A percentile compares a stretch with the other conserved stretches of the same genome.
Evolutionary conservation across 441 rosid species (phyloP).

Genomic region (Gossypium lobatum): DNA sequence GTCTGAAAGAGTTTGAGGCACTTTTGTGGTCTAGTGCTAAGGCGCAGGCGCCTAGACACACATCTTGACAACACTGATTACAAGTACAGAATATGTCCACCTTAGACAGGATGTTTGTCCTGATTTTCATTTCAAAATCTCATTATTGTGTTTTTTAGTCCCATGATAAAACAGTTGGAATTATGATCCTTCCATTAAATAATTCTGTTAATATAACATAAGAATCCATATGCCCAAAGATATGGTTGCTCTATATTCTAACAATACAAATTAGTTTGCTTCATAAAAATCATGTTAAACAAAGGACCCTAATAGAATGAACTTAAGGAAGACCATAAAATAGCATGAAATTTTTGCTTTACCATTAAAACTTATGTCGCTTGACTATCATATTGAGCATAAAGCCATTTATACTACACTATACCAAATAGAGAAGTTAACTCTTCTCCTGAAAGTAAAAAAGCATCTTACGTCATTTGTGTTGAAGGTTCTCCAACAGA

Average conservation of each 20-base stretch:
- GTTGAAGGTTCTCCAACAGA: slow-evolving; percentile 99
- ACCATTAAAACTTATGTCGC: not conserved
- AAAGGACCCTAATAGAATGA: not conserved
- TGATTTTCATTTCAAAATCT: not conserved
- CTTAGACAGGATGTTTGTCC: not conserved
- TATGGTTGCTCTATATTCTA: not conserved
- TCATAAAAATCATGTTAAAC: slow-evolving; percentile 1
- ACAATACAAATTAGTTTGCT: not conserved
- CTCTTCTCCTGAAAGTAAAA: slow-evolving; percentile 10
- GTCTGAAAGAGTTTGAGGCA: not conserved
- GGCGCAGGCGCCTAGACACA: not conserved
- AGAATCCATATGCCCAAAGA: not conserved
- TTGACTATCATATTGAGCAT: not conserved
- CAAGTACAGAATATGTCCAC: not conserved
- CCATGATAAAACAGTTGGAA: not conserved
- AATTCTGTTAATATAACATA: not conserved
- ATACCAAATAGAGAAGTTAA: not conserved
- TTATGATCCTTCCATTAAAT: not conserved
- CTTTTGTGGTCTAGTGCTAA: not conserved
- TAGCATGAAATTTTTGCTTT: not conserved
- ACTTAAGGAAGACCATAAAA: not conserved
- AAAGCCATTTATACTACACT: not conserved
- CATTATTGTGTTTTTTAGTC: not conserved
- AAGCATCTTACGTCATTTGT: slow-evolving; percentile 87
- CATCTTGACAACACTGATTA: not conserved